Evolutionary conservation across 768 basidiomycete species (phyloP), one percentile per base, ranked within the genome.

Genomic region (Boletus vinaceobasis): DNA sequence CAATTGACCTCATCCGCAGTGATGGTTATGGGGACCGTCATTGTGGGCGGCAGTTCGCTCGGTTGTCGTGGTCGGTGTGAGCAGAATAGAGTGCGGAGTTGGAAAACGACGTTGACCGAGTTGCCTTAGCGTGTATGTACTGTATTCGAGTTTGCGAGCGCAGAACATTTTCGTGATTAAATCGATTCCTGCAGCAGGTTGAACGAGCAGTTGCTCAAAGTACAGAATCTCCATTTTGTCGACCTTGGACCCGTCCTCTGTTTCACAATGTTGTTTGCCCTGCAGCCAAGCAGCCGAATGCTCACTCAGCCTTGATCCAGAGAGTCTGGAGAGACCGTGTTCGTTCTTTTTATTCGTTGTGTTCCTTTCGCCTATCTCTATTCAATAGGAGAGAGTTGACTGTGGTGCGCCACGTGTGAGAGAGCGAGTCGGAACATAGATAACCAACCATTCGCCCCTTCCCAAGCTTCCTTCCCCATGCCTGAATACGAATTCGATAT

Each of bases 1-100:
- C 86, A 89, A 67, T 93, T 93, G 56, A 93, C 78, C 67, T 93
- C 88, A 60, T 92, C 90, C 36, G 90, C 86, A 38, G 85, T 82
- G 58, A 91, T 86, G 32, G 79, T 77, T 45, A 87, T 79, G 47
- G 79, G 78, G 51, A 77, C 71, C 40, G 71, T 68, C 65, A 77
- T 75, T 10, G 39, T 53, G 39, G 33, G 53, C 55, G 32, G 55
- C 33, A 17, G 37, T 27, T 38, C 23, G 40, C 27, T 50, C 23
- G 26, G 23, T 26, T 21, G 27, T 15, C 15, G 6, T 36, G 8
- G 51, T 40, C 26, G 31, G 13, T 38, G 47, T 49, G 36, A 38
- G 26, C 32, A 11, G 9, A 6, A 8, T 7, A 21, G 26, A 35
- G 37, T 54, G 67, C 67, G 67, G 67, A 68, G 67, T 68, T 66